Evolutionary conservation across 192 early-diverging fungal genomes (phyloP).

Genomic region (Podila horticola): DNA sequence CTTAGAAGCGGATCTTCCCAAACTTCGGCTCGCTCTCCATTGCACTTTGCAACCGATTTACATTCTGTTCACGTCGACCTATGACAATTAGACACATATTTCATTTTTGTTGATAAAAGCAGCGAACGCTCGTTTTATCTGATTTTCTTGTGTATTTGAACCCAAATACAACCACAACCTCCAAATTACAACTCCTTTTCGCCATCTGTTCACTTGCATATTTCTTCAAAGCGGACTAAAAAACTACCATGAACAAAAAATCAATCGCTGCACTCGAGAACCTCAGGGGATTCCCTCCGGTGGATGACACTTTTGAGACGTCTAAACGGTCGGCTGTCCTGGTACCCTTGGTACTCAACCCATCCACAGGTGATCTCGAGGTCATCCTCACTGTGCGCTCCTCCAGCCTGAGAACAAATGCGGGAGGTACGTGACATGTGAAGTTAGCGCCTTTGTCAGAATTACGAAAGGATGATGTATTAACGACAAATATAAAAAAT

Average conservation of each 20-base stretch:
- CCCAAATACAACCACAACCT: too few relatives aligned
- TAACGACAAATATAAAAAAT: neutral
- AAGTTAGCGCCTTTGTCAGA: neutral
- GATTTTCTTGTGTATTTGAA: too few relatives aligned
- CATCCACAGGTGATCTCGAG: constrained; percentile 29
- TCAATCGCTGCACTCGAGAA: neutral
- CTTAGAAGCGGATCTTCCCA: too few relatives aligned
- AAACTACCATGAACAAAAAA: neutral
- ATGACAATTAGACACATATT: too few relatives aligned
- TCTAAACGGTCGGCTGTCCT: constrained; percentile 26
- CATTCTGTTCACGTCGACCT: too few relatives aligned
- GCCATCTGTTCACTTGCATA: neutral
- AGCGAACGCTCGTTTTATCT: too few relatives aligned
- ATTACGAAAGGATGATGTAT: neutral
- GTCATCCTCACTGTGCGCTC: constrained; percentile 42
- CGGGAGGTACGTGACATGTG: constrained; percentile 7
- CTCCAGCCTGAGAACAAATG: constrained; percentile 23
- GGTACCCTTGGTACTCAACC: constrained; percentile 23
- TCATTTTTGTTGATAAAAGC: too few relatives aligned
- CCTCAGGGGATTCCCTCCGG: neutral
- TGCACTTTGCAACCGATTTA: too few relatives aligned
- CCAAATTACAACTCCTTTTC: neutral
- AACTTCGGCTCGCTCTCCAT: too few relatives aligned
- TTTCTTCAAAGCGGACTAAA: neutral
- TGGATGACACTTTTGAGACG: constrained; percentile 6